Conservation (phyloP, 1,139 yeast species). For the Suhomyces yuchorum region DNA sequence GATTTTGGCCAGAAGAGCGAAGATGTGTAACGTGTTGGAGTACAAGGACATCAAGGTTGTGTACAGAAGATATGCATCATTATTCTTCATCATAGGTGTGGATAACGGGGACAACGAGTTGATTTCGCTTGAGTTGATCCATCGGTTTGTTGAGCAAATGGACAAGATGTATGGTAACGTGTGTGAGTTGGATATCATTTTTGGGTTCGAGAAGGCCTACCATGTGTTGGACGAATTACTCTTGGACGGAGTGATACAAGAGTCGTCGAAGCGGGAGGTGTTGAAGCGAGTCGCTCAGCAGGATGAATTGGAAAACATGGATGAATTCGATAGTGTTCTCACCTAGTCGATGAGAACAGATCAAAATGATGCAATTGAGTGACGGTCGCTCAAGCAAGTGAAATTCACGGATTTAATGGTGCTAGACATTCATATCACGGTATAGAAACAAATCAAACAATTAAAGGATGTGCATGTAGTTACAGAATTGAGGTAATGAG, state of each 20-base stretch:
- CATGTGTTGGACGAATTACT: constrained; percentile 87
- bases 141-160: constrained; percentile 95
- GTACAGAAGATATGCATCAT: constrained; percentile 89
- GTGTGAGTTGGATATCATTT: constrained; percentile 88
- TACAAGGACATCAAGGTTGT: constrained; percentile 86
- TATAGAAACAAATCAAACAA: neutral
- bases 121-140: constrained; percentile 81
- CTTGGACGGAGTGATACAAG: constrained; percentile 82
- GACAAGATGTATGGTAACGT: constrained; percentile 97
- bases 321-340: constrained; percentile 48
- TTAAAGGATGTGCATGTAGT: neutral
- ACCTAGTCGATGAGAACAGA: constrained; percentile 19
- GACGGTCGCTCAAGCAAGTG: neutral
- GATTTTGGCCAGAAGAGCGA: constrained; percentile 81
- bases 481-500: neutral
- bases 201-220: constrained; percentile 92
- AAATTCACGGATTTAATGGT: neutral
- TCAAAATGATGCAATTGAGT: neutral
- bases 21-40: constrained; percentile 95
- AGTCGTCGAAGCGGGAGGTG: constrained; percentile 79
- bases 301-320: constrained; percentile 70
- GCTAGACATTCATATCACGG: neutral
- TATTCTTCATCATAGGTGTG: constrained; percentile 86
- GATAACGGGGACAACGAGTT: constrained; percentile 86
- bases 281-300: constrained; percentile 76